Evolutionary conservation across 176 grass and related monocot species (phyloP).

Genomic region (Ensete ventricosum): DNA sequence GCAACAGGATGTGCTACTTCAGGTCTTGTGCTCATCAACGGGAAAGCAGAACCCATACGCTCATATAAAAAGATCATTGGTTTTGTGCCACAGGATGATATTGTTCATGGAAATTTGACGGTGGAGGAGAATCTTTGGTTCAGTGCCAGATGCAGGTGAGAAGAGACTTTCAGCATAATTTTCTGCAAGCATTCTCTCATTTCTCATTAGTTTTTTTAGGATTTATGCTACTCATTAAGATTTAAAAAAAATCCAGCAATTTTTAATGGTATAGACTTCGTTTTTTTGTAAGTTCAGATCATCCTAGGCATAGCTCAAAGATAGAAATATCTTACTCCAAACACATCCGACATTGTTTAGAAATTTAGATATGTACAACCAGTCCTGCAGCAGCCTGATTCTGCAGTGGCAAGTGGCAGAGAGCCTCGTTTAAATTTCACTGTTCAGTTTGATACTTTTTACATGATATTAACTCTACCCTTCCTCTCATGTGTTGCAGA

Average conservation of each 20-base stretch:
- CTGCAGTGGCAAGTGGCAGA: background rate
- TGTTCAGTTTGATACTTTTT: too few relatives aligned
- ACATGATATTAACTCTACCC: background rate
- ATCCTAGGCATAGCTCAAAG: background rate
- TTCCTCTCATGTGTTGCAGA: conserved; percentile 24
- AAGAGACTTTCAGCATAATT: too few relatives aligned
- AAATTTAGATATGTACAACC: background rate
- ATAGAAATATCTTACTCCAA: background rate
- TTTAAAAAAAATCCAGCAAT: background rate
- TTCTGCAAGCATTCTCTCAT: background rate
- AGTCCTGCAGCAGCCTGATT: background rate
- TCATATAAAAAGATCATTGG: conserved; percentile 94
- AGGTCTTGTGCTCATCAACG: conserved; percentile 70
- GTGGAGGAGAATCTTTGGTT: conserved; percentile 98
- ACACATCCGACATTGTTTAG: background rate
- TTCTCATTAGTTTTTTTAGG: background rate
- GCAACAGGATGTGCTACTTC: conserved; percentile 52
- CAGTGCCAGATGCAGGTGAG: conserved; percentile 90
- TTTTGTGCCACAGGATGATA: conserved; percentile 90
- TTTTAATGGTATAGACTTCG: background rate
- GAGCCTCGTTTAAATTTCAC: background rate
- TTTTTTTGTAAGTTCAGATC: background rate
- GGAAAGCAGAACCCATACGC: conserved; percentile 39
- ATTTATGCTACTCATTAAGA: background rate
- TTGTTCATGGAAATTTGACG: conserved; percentile 91